Conservation (phyloP, 495 filamentous ascomycete genomes). For the Astrothelium macrocarpum region DNA sequence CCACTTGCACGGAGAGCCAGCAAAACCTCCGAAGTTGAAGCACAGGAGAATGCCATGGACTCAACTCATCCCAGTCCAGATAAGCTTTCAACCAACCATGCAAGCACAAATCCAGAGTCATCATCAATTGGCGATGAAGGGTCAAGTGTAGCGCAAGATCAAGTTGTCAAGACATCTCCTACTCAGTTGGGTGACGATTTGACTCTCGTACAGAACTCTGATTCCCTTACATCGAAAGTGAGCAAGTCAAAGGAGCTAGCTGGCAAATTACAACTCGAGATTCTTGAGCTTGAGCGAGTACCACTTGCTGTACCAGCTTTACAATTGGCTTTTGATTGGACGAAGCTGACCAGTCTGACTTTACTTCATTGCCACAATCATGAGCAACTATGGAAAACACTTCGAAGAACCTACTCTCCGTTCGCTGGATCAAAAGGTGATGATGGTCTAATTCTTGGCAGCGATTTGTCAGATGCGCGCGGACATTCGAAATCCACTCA, state of each 20-base stretch:
- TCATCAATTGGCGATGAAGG: neutral
- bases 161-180: too few relatives aligned
- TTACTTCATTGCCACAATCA: slow-evolving; percentile 70
- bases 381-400: slow-evolving; percentile 70
- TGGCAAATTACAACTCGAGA: slow-evolving; percentile 55
- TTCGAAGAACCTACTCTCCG: slow-evolving; percentile 67
- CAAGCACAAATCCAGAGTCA: neutral
- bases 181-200: too few relatives aligned
- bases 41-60: neutral
- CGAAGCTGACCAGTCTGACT: slow-evolving; percentile 63
- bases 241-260: neutral
- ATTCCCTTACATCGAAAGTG: slow-evolving; percentile 8
- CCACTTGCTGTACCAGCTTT: slow-evolving; percentile 60
- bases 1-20: neutral
- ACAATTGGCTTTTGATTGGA: slow-evolving; percentile 70
- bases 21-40: neutral
- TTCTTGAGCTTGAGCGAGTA: slow-evolving; percentile 76
- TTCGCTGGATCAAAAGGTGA: slow-evolving; percentile 13
- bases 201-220: neutral
- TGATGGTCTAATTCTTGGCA: neutral
- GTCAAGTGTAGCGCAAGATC: neutral
- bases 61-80: neutral
- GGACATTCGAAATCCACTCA: slow-evolving; percentile 13
- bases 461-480: neutral
- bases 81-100: neutral